phyloP scores from a whole-genome alignment of 345 rosid genomes.

The Excoecaria cochinchinensis region DNA sequence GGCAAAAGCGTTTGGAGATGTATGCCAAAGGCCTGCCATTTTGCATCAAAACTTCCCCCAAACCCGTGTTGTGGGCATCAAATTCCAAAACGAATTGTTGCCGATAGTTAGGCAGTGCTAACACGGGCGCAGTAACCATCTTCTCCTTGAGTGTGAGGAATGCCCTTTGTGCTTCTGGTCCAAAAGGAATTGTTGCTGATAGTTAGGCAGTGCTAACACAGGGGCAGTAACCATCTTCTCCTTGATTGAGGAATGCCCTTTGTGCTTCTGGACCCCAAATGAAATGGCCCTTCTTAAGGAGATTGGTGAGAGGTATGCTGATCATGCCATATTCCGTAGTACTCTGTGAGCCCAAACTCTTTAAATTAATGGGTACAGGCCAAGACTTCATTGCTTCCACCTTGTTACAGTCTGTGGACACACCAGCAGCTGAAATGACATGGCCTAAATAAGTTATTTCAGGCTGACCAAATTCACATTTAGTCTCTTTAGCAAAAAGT shows the following conservation, averaged over 20 bases:
- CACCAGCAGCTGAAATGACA: not conserved
- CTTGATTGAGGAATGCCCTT: not conserved
- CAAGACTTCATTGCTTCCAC: not conserved
- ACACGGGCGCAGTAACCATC: not conserved
- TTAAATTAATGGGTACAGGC: not conserved
- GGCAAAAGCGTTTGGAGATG: not conserved
- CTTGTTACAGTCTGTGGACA: not conserved
- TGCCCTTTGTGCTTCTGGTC: not conserved
- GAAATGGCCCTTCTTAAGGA: not conserved
- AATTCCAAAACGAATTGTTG: not conserved
- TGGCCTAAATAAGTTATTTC: not conserved
- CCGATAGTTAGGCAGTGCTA: not conserved
- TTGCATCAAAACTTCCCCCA: not conserved
- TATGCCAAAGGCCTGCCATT: not conserved
- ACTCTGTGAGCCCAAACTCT: not conserved
- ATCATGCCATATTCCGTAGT: not conserved
- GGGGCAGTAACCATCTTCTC: not conserved
- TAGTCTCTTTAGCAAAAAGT: not conserved
- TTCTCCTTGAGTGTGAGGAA: not conserved
- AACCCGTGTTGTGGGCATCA: not conserved
- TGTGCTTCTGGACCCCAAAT: not conserved
- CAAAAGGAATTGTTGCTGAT: not conserved
- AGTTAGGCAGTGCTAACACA: not conserved
- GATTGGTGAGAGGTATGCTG: not conserved
- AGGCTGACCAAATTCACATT: not conserved